These are phyloP conservation scores for Ophiocordyceps camponoti-floridani DNA, from an alignment of 2,329 filamentous ascomycete species.

Conservation along the genomic window DNA sequence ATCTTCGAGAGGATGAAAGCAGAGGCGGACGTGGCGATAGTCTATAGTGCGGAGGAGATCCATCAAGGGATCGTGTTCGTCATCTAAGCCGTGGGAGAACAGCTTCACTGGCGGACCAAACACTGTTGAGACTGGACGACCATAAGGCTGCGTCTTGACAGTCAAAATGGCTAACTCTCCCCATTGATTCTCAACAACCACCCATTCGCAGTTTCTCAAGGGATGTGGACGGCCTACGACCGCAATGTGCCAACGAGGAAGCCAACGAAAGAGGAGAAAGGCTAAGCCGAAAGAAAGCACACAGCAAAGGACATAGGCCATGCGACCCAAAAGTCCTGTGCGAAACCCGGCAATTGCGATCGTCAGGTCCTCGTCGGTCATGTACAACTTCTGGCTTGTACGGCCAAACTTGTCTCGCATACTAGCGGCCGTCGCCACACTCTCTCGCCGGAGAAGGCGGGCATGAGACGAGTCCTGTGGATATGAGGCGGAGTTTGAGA, in stretches of 20 bases:
- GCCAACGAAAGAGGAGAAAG: conserved; percentile 76
- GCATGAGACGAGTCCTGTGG: conserved; percentile 38
- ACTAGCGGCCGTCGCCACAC: conserved; percentile 49
- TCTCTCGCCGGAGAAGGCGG: conserved; percentile 55
- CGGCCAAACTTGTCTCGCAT: conserved; percentile 39
- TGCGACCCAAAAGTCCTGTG: conserved; percentile 53
- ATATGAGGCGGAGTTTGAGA: conserved; percentile 43
- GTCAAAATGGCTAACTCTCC: conserved; percentile 69
- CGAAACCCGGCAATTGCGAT: conserved; percentile 85
- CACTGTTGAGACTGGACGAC: conserved; percentile 37
- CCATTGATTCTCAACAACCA: conserved; percentile 96
- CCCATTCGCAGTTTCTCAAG: conserved; percentile 67
- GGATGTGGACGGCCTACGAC: conserved; percentile 52
- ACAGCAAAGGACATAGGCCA: conserved; percentile 54
- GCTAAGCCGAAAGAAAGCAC: conserved; percentile 55
- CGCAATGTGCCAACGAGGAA: conserved; percentile 71
- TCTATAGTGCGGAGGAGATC: conserved; percentile 60
- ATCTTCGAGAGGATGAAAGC: conserved; percentile 75
- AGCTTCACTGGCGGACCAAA: conserved; percentile 52
- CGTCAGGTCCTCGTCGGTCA: conserved; percentile 82
- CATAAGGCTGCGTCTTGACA: conserved; percentile 37
- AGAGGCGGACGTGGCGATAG: conserved; percentile 88
- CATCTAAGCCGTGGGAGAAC: conserved; percentile 32
- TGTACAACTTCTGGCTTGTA: conserved; percentile 78
- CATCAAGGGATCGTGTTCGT: conserved; percentile 57